phyloP scores from a whole-genome alignment of 208 protist species.

The Leishmania turanica region DNA sequence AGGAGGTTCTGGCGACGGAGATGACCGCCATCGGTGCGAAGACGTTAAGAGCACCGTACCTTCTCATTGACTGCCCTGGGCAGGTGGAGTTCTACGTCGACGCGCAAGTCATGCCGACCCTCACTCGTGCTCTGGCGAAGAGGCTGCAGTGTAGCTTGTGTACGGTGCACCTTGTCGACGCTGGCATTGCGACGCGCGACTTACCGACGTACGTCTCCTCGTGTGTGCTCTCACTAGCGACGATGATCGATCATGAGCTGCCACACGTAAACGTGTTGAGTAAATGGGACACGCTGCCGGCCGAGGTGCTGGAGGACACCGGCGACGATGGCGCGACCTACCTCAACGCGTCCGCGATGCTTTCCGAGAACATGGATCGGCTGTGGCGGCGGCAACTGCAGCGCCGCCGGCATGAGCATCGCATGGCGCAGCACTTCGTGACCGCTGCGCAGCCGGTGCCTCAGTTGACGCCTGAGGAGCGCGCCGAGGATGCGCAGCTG shows the following conservation, averaged over 20 bases:
- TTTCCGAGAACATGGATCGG: conserved; percentile 84
- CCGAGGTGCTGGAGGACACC: conserved; percentile 73
- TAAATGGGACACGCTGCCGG: conserved; percentile 95
- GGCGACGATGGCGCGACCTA: conserved; percentile 71
- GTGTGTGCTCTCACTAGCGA: conserved; percentile 94
- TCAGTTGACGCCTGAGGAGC: conserved; percentile 39
- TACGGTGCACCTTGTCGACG: conserved; percentile 96
- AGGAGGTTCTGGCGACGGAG: conserved; percentile 50
- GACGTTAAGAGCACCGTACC: conserved; percentile 67
- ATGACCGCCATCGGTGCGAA: background rate
- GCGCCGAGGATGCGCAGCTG: conserved; percentile 43
- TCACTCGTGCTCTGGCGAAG: conserved; percentile 82
- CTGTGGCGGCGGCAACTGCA: conserved; percentile 76
- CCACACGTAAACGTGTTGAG: conserved; percentile 98
- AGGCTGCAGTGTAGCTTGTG: conserved; percentile 73
- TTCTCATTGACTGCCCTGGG: conserved; percentile 98
- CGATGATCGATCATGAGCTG: conserved; percentile 96
- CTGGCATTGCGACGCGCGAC: conserved; percentile 93
- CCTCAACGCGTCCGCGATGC: conserved; percentile 53
- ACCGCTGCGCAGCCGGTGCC: conserved; percentile 34
- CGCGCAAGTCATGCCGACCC: conserved; percentile 83
- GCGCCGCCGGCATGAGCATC: conserved; percentile 45
- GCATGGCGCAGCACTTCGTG: conserved; percentile 43
- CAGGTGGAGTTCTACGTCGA: conserved; percentile 99
- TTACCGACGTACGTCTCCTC: conserved; percentile 96